These are phyloP conservation scores for Claviceps sorghi DNA, from an alignment of 2,329 filamentous ascomycete species.

Conservation along the genomic window DNA sequence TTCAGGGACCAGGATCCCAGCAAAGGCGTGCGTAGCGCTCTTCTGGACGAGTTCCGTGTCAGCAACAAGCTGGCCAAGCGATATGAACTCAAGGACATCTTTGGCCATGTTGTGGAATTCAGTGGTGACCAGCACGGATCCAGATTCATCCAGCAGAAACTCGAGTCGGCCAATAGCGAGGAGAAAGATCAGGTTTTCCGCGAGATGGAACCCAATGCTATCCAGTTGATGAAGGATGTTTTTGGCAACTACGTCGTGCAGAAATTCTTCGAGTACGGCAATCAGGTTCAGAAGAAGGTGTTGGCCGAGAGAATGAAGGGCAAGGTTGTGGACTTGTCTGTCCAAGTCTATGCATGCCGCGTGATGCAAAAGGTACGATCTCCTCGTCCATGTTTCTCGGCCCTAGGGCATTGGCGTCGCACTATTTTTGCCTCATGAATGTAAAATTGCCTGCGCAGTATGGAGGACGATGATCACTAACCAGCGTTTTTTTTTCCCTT, in stretches of 20 bases:
- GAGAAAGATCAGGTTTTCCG: constrained; percentile 84
- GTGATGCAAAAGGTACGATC: constrained; percentile 74
- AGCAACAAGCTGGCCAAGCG: constrained; percentile 57
- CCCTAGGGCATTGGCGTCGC: background rate
- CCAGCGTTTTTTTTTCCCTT: background rate
- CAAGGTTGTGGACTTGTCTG: constrained; percentile 63
- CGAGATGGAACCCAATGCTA: constrained; percentile 70
- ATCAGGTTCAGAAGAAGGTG: constrained; percentile 80
- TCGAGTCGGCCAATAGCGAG: constrained; percentile 86
- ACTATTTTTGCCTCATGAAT: background rate
- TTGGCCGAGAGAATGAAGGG: constrained; percentile 78
- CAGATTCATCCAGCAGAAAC: constrained; percentile 84
- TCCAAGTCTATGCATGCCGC: constrained; percentile 84
- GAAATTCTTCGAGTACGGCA: constrained; percentile 93
- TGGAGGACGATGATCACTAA: background rate
- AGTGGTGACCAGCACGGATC: constrained; percentile 93
- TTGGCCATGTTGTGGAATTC: constrained; percentile 79
- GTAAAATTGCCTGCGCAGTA: too few relatives aligned
- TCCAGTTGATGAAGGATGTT: constrained; percentile 88
- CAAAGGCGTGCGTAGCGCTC: constrained; percentile 50
- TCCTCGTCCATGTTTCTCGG: background rate
- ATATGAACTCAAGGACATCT: constrained; percentile 82
- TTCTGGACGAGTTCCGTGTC: constrained; percentile 68
- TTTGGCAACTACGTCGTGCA: constrained; percentile 99
- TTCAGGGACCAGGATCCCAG: constrained; percentile 43